A percentile compares a stretch with the other conserved stretches of the same genome.
Conservation (phyloP, 352 stramenopile species). For the Globisporangium emineosum region DNA sequence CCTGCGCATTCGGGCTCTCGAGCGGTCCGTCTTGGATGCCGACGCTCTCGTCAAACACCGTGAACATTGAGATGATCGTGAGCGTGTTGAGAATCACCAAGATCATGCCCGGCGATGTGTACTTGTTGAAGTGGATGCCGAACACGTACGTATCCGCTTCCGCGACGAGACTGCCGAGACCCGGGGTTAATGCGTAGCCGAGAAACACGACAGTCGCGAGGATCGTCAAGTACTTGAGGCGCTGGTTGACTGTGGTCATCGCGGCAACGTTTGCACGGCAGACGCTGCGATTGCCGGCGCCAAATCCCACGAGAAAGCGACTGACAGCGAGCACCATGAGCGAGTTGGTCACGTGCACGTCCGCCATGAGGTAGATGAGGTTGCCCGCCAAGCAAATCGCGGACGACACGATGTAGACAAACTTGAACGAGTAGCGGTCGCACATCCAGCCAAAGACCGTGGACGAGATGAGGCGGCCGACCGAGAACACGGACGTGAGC, state of each 20-base stretch:
- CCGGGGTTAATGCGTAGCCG: slow-evolving; percentile 69
- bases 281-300: slow-evolving; percentile 73
- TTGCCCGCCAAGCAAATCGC: slow-evolving; percentile 69
- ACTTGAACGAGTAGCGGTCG: slow-evolving; percentile 78
- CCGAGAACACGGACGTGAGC: slow-evolving; percentile 78
- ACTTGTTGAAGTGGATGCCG: slow-evolving; percentile 75
- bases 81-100: slow-evolving; percentile 57
- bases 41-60: slow-evolving; percentile 50
- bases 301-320: slow-evolving; percentile 78
- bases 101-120: slow-evolving; percentile 63
- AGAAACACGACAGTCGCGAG: slow-evolving; percentile 74
- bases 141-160: slow-evolving; percentile 53
- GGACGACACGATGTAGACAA: slow-evolving; percentile 78
- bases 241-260: slow-evolving; percentile 69
- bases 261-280: slow-evolving; percentile 70
- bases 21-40: slow-evolving; percentile 54
- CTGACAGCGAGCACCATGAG: slow-evolving; percentile 47
- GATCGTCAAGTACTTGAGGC: slow-evolving; percentile 72
- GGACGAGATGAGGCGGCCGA: slow-evolving; percentile 78
- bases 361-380: slow-evolving; percentile 71
- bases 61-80: slow-evolving; percentile 67
- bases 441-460: slow-evolving; percentile 84
- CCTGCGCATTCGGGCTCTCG: slow-evolving; percentile 38
- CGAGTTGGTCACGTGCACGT: slow-evolving; percentile 54
- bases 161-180: slow-evolving; percentile 63